Conservation (phyloP, 495 filamentous ascomycete species). For the Penicillium chermesinum region DNA sequence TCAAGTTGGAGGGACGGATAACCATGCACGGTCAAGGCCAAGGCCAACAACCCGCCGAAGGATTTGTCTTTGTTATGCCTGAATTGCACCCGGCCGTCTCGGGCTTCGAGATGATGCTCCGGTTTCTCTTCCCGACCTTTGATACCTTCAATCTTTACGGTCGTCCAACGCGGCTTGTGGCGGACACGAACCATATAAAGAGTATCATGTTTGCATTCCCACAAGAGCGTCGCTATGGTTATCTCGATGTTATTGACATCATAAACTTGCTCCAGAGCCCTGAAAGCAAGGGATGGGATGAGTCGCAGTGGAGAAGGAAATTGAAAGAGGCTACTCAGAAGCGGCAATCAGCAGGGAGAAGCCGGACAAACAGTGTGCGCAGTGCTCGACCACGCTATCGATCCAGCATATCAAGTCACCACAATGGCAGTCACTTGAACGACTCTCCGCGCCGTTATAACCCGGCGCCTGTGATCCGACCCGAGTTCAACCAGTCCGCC, state of each 20-base stretch:
- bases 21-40: constrained; percentile 60
- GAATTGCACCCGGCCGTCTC: constrained; percentile 84
- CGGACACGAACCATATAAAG: constrained; percentile 76
- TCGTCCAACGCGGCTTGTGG: constrained; percentile 77
- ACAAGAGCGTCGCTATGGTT: constrained; percentile 79
- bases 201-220: constrained; percentile 99
- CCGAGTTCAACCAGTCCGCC: constrained; percentile 34
- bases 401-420: constrained; percentile 57
- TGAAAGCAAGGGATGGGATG: constrained; percentile 74
- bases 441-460: constrained; percentile 38
- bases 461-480: constrained; percentile 42
- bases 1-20: constrained; percentile 91
- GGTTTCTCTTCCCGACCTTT: constrained; percentile 89
- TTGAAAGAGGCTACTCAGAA: constrained; percentile 86
- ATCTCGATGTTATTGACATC: constrained; percentile 84
- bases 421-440: constrained; percentile 30
- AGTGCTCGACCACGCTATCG: constrained; percentile 58
- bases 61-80: constrained; percentile 97
- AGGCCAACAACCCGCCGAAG: constrained; percentile 70
- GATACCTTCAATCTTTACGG: constrained; percentile 93
- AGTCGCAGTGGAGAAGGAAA: constrained; percentile 83
- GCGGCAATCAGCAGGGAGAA: constrained; percentile 56
- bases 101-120: constrained; percentile 96
- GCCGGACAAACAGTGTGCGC: constrained; percentile 55
- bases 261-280: constrained; percentile 68